These are phyloP conservation scores for Musa schizocarpa DNA, from an alignment of 176 grass and related monocot genomes.

Conservation along the genomic window DNA sequence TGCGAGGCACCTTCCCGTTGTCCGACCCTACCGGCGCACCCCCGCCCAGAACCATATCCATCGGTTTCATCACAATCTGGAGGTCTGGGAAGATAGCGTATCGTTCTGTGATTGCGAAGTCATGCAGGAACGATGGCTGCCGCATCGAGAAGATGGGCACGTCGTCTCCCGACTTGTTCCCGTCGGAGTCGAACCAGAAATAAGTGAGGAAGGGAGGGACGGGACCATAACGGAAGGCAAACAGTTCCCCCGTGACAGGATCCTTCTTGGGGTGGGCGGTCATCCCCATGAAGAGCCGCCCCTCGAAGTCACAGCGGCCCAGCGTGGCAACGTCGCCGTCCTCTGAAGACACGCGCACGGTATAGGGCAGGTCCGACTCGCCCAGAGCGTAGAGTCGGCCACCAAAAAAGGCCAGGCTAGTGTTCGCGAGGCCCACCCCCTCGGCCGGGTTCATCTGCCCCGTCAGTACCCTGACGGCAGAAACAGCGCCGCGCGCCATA, in stretches of 20 bases:
- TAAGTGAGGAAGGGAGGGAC: slow-evolving; percentile 80
- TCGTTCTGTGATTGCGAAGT: slow-evolving; percentile 72
- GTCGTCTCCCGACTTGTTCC: slow-evolving; percentile 60
- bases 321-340: slow-evolving; percentile 54
- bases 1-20: slow-evolving; percentile 47
- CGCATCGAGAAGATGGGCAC: slow-evolving; percentile 76
- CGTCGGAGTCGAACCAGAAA: slow-evolving; percentile 64
- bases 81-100: slow-evolving; percentile 64
- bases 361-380: slow-evolving; percentile 78
- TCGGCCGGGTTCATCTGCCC: slow-evolving; percentile 71
- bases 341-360: slow-evolving; percentile 39
- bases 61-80: slow-evolving; percentile 87
- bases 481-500: slow-evolving; percentile 52
- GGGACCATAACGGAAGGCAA: slow-evolving; percentile 70
- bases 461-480: slow-evolving; percentile 64
- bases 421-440: slow-evolving; percentile 73
- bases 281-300: slow-evolving; percentile 66
- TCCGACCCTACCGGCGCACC: slow-evolving; percentile 54
- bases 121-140: slow-evolving; percentile 65
- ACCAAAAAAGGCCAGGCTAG: slow-evolving; percentile 70
- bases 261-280: slow-evolving; percentile 92
- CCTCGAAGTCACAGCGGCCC: slow-evolving; percentile 57
- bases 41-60: slow-evolving; percentile 59
- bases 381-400: slow-evolving; percentile 72
- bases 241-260: slow-evolving; percentile 52